A percentile compares a stretch with the other conserved stretches of the same genome.
phyloP scores from a whole-genome alignment of 2,329 filamentous ascomycete species.

The Karstenula rhodostoma region DNA sequence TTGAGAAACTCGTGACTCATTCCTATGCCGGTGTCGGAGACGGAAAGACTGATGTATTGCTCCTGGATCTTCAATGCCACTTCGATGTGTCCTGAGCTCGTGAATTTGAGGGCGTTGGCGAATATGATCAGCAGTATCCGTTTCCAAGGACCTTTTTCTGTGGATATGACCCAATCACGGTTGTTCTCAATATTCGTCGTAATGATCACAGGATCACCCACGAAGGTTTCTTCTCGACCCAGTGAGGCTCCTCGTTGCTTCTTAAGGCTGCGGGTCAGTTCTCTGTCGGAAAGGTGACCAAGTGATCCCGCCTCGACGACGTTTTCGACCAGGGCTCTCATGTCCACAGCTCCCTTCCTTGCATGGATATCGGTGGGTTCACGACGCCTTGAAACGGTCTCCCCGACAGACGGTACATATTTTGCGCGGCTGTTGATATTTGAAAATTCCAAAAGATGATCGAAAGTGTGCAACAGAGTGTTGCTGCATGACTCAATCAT shows the following conservation, averaged over 20 bases:
- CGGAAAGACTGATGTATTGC: constrained; percentile 11
- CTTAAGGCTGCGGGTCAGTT: not conserved
- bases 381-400: too few species aligned
- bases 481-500: constrained; percentile 58
- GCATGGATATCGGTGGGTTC: too few species aligned
- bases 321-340: too few species aligned
- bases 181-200: not conserved
- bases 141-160: not conserved
- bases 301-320: too few species aligned
- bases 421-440: too few species aligned
- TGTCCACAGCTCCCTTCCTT: too few species aligned
- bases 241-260: too few species aligned
- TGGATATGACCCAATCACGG: not conserved
- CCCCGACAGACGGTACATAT: too few species aligned
- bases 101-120: constrained; percentile 36
- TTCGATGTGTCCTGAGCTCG: constrained; percentile 23
- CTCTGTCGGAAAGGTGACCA: not conserved
- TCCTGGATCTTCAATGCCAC: constrained; percentile 19
- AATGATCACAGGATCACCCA: not conserved
- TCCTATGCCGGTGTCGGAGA: constrained; percentile 33
- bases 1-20: constrained; percentile 33
- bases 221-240: too few species aligned
- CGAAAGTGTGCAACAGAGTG: constrained; percentile 51
- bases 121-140: constrained; percentile 3
- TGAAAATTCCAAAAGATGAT: not conserved